A percentile compares a stretch with the other conserved stretches of the same genome.
Conservation (phyloP, 345 rosid genomes). For the Euphorbia pulcherrima region DNA sequence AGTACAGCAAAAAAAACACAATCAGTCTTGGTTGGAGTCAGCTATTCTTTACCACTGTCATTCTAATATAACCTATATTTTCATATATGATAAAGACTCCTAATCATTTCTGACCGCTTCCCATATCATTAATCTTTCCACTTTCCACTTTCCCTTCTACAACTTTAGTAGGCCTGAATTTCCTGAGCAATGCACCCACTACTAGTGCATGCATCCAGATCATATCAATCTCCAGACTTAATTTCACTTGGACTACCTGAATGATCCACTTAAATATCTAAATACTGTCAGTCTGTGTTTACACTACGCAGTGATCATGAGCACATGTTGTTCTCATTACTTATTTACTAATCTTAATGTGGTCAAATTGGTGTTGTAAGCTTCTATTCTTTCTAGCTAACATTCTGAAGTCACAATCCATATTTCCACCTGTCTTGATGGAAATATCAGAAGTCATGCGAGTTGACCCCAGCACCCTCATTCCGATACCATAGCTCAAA, state of each 20-base stretch:
- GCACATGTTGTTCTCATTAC: background rate
- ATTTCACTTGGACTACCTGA: background rate
- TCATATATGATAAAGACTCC: background rate
- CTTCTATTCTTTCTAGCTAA: background rate
- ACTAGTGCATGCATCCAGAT: background rate
- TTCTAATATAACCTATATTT: background rate
- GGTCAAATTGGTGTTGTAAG: background rate
- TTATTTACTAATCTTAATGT: background rate
- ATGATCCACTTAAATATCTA: background rate
- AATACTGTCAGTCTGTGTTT: background rate
- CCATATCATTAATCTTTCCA: background rate
- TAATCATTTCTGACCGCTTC: background rate
- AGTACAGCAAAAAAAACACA: background rate
- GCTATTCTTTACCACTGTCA: background rate
- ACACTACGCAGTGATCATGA: background rate
- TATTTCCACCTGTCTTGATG: background rate
- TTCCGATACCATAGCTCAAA: background rate
- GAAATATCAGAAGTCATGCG: background rate
- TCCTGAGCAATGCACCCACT: background rate
- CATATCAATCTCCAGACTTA: background rate
- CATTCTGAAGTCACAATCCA: background rate
- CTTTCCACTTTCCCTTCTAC: background rate
- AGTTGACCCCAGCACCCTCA: background rate
- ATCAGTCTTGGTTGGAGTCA: background rate
- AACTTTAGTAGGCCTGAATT: slow-evolving; percentile 3